Base-by-base conservation (phyloP, 192 early-diverging fungal species). In the Thoreauomyces humboldtii region DNA sequence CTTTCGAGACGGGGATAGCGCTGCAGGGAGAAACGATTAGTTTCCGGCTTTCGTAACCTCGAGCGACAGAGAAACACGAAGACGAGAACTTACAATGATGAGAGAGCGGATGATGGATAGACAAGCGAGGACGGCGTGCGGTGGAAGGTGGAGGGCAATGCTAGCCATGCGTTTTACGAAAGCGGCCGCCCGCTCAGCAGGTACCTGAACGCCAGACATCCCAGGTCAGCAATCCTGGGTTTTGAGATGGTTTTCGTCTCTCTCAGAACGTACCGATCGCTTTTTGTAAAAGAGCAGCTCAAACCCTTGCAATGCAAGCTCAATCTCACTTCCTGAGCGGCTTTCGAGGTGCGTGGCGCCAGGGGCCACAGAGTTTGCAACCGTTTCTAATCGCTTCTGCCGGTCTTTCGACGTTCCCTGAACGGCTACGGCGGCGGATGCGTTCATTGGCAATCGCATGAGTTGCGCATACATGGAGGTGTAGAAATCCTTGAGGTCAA, bases 401-500 rank as follows among this genome's bases (percentile, higher is more conserved):
- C 35, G 2, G 35, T 57, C 55, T 36, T 37, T 57, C 32, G 31
- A 37, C 73, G 48, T 80, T 51, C 61, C 61, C 60, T 44, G 63
- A 61, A 9, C 22, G 17, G 67, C 51, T 48, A 64, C 31, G 14
- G 72, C 37, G 50, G 76, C 64, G 47, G 81, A 79, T 45, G 91
- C 76, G 47, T 86, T 78, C 59, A 85, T 66, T 1, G 88, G 79
- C 25, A 92, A 70, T 15, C 88, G 81, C 36, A 89, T 78, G 22
- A 98, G 59, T 29, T 91, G 78, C 14, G 76, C 79, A 77, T 96
- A 98, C 59, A 96, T 78, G 55, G 89, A 81, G 38, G 73, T 82
- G 77, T 92, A 93, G 62, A 98, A 98, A 41, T 94, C 94, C 70
- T 89, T 87, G 28, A 96, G 70, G 66, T 98, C 96, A 41, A 96